These are phyloP conservation scores for Pseudocercospora cruenta DNA, from an alignment of 2,329 filamentous ascomycete species.

Conservation along the genomic window DNA sequence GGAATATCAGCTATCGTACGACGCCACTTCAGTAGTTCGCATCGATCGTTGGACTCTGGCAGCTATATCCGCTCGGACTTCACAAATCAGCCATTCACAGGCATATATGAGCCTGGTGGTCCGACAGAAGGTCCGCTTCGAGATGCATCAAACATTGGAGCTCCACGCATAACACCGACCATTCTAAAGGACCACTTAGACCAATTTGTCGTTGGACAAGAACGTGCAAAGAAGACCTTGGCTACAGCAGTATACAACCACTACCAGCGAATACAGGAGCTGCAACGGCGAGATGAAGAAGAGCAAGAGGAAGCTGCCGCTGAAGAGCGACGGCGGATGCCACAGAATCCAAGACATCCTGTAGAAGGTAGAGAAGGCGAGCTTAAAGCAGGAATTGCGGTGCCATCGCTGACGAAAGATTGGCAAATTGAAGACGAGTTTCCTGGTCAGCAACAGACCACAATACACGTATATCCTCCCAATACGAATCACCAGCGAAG, in stretches of 20 bases:
- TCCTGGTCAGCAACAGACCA: constrained; percentile 62
- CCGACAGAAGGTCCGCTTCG: constrained; percentile 67
- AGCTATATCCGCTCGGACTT: constrained; percentile 66
- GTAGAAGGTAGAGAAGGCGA: constrained; percentile 67
- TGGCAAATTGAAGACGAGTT: constrained; percentile 59
- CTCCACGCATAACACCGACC: constrained; percentile 63
- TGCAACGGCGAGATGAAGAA: constrained; percentile 76
- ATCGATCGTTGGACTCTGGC: constrained; percentile 44
- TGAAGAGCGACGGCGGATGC: constrained; percentile 69
- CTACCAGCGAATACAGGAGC: constrained; percentile 81
- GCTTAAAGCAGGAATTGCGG: constrained; percentile 37
- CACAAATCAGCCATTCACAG: constrained; percentile 63
- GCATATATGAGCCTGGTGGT: constrained; percentile 64
- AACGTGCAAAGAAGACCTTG: constrained; percentile 90
- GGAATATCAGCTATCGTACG: constrained; percentile 40
- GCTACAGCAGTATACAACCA: constrained; percentile 96
- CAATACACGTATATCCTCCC: constrained; percentile 35
- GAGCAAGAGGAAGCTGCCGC: constrained; percentile 74
- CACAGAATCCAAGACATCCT: constrained; percentile 64
- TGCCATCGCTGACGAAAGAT: constrained; percentile 39
- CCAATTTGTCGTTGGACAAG: constrained; percentile 94
- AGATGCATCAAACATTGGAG: constrained; percentile 60
- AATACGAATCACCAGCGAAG: constrained; percentile 21
- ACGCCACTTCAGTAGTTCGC: constrained; percentile 39
- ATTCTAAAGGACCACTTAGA: constrained; percentile 87